Percentiles rank a stretch among this genome's conserved stretches.
These are phyloP conservation scores for Lathyrus oleraceus DNA, from an alignment of 306 rosid species.

Conservation along the genomic window DNA sequence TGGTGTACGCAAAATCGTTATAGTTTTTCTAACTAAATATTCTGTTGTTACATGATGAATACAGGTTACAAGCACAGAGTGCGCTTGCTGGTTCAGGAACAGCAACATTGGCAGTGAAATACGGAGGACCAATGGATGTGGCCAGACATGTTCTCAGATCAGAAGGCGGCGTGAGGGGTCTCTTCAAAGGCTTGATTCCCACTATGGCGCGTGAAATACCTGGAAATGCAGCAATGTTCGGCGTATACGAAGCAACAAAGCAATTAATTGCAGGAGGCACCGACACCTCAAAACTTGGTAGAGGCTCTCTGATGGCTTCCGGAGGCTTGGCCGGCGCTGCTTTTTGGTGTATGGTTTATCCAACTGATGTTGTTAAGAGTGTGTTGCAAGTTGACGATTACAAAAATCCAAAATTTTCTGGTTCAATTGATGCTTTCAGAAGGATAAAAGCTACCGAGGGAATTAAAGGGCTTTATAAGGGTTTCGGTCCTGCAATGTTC, in stretches of 20 bases:
- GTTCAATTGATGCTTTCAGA: slow-evolving; percentile 76
- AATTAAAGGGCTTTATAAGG: slow-evolving; percentile 77
- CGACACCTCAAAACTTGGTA: slow-evolving; percentile 73
- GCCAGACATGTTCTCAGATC: slow-evolving; percentile 77
- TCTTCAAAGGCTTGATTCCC: slow-evolving; percentile 85
- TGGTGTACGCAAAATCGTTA: slow-evolving; percentile 9
- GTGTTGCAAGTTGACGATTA: slow-evolving; percentile 86
- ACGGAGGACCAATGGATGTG: slow-evolving; percentile 96
- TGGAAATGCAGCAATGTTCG: slow-evolving; percentile 94
- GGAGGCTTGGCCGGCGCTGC: slow-evolving; percentile 96
- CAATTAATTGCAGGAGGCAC: slow-evolving; percentile 75
- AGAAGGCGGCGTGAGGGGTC: slow-evolving; percentile 87
- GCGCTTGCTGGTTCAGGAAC: slow-evolving; percentile 61
- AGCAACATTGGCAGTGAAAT: slow-evolving; percentile 61
- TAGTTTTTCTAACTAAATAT: slow-evolving; percentile 8
- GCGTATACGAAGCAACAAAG: slow-evolving; percentile 78
- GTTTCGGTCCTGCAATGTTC: slow-evolving; percentile 96
- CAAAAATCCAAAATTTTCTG: slow-evolving; percentile 79
- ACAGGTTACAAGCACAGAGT: slow-evolving; percentile 96
- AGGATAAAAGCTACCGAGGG: slow-evolving; percentile 78
- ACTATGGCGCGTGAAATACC: slow-evolving; percentile 94
- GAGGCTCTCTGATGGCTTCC: slow-evolving; percentile 79
- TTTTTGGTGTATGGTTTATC: slow-evolving; percentile 77
- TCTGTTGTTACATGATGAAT: slow-evolving; percentile 25
- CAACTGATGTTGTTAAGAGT: slow-evolving; percentile 92